These are phyloP conservation scores for Nepenthes gracilis DNA, from an alignment of 148 eudicot genomes.

Conservation along the genomic window DNA sequence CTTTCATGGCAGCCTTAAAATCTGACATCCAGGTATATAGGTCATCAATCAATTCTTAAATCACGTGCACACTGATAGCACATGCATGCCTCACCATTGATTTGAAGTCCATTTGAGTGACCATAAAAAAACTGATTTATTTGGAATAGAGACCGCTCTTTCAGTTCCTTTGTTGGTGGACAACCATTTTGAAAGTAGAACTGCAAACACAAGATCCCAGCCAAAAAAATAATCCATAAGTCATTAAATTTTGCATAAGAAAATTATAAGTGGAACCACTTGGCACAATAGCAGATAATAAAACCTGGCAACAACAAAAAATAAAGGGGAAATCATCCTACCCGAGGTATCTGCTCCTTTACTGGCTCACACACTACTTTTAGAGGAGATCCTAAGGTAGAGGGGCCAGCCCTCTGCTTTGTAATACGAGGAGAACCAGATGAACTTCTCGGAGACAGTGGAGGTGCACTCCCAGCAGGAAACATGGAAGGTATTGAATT, in stretches of 20 bases:
- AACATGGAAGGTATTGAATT: slow-evolving; percentile 90
- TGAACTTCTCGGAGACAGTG: slow-evolving; percentile 96
- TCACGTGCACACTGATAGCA: neutral
- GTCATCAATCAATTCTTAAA: neutral
- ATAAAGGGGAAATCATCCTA: slow-evolving; percentile 2
- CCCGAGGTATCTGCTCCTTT: slow-evolving; percentile 93
- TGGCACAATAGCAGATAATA: too few species aligned
- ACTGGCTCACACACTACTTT: slow-evolving; percentile 70
- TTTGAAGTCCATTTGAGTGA: slow-evolving; percentile 74
- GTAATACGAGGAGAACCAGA: slow-evolving; percentile 88
- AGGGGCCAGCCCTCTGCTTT: slow-evolving; percentile 72
- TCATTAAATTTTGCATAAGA: too few species aligned
- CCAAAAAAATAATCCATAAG: neutral
- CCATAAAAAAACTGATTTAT: slow-evolving; percentile 90
- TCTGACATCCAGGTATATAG: slow-evolving; percentile 16
- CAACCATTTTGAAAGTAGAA: slow-evolving; percentile 92
- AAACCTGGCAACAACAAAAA: too few species aligned
- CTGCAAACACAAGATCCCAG: slow-evolving; percentile 24
- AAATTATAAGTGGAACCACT: too few species aligned
- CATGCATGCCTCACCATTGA: slow-evolving; percentile 46
- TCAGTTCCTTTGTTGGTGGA: slow-evolving; percentile 85
- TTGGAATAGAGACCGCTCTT: slow-evolving; percentile 82
- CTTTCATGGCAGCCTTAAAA: slow-evolving; percentile 24
- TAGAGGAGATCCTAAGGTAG: slow-evolving; percentile 64
- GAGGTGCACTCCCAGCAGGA: slow-evolving; percentile 98